Base-by-base conservation (phyloP, 805 yeast genomes). In the Kluyveromyces lactis region DNA sequence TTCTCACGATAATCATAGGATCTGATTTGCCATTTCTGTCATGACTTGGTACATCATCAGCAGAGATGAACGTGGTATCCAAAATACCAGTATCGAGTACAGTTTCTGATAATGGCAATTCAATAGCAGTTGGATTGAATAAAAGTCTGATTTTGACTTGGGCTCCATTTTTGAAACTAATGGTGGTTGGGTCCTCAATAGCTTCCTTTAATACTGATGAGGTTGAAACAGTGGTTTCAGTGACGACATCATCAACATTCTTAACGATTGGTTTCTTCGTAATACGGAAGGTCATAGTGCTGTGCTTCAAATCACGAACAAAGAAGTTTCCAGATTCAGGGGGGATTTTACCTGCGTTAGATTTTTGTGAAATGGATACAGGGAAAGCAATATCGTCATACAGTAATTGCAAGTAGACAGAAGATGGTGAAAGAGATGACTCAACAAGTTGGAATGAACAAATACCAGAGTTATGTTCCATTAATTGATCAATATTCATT, bases 11-110 rank as follows among this genome's bases (percentile, higher is more conserved):
- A 33, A 70, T 70, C 50, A 67, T 75, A 40, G 94, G 94, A 64
- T 84, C 94, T 3, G 90, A 79, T 52, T 77, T 79, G 40, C 92
- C 92, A 51, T 79, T 80, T 39, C 74, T 63, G 56, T 84, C 92
- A 34, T 76, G 81, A 6, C 86, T 61, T 36, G 59, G 53, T 43
- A 84, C 62, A 37, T 67, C 60, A 18, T 67, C 67, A 23, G 78
- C 92, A 35, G 74, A 68, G 28, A 79, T 51, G 39, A 84, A 62
- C 28, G 75, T 77, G 48, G 83, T 55, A 32, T 70, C 66, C 36
- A 83, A 56, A 10, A 64, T 47, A 51, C 94, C 94, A 18, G 86
- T 81, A 55, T 84, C 90, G 43, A 68, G 53, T 43, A 81, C 69
- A 4, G 81, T 69, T 50, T 83, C 92, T 17, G 72, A 61, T 10